Conservation (phyloP, 2,329 filamentous ascomycete genomes). For the Macroventuria anomochaeta region DNA sequence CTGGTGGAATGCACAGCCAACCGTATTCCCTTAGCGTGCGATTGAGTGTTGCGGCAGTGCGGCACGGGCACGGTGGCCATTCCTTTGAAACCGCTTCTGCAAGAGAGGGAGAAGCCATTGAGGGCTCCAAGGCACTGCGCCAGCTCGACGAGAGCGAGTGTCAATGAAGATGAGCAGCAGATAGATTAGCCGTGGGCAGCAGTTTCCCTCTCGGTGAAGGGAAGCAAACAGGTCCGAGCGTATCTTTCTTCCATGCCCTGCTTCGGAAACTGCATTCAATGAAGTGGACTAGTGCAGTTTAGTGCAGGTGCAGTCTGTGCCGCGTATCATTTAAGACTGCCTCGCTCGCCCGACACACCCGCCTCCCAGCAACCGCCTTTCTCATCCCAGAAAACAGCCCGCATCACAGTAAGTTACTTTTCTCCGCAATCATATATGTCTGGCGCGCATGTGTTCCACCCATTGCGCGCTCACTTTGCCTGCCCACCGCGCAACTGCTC, state of each 20-base stretch:
- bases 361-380: constrained; percentile 14
- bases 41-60: constrained; percentile 19
- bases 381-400: constrained; percentile 17
- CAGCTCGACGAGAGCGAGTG: not conserved
- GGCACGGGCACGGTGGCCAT: constrained; percentile 21
- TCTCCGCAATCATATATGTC: not conserved
- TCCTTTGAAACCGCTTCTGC: constrained; percentile 17
- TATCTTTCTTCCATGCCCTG: constrained; percentile 22
- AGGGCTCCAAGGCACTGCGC: constrained; percentile 2
- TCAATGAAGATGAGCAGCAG: constrained; percentile 2
- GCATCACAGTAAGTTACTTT: constrained; percentile 15
- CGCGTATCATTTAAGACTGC: constrained; percentile 23
- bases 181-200: constrained; percentile 20
- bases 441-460: constrained; percentile 7
- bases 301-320: constrained; percentile 22
- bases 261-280: constrained; percentile 12
- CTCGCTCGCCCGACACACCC: constrained; percentile 15
- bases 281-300: constrained; percentile 25
- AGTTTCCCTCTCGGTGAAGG: constrained; percentile 23
- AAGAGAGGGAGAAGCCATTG: constrained; percentile 15
- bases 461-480: constrained; percentile 11
- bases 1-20: constrained; percentile 28
- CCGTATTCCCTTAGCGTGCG: constrained; percentile 18
- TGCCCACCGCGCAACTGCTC: constrained; percentile 12
- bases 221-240: constrained; percentile 31